These are phyloP conservation scores for Corinectria fuckeliana DNA, from an alignment of 2,329 filamentous ascomycete genomes.

Conservation along the genomic window DNA sequence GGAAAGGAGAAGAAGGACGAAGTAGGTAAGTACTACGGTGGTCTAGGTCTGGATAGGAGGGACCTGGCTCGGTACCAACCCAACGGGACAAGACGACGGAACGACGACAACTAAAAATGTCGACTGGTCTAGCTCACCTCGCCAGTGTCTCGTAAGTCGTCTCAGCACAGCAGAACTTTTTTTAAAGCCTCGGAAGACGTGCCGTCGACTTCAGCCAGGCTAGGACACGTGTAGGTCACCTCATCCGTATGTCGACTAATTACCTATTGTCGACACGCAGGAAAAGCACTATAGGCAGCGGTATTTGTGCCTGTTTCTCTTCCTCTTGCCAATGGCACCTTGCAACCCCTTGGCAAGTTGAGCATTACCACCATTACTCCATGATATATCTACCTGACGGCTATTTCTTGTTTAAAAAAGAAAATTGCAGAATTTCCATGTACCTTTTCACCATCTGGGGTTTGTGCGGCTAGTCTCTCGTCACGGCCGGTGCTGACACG, in stretches of 20 bases:
- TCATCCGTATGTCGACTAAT: background rate
- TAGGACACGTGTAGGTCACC: slow-evolving; percentile 20
- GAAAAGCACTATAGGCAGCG: too few relatives aligned
- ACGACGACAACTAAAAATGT: background rate
- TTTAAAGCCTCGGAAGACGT: background rate
- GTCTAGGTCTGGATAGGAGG: too few relatives aligned
- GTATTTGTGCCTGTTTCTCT: too few relatives aligned
- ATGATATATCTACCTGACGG: too few relatives aligned
- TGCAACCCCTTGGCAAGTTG: background rate
- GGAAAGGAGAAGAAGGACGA: slow-evolving; percentile 5
- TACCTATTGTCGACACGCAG: background rate
- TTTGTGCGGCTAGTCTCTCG: background rate
- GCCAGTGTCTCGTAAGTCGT: background rate
- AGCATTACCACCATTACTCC: too few relatives aligned
- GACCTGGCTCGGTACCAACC: too few relatives aligned
- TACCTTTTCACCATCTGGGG: background rate
- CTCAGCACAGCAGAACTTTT: slow-evolving; percentile 3
- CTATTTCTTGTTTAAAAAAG: too few relatives aligned
- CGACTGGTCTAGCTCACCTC: background rate
- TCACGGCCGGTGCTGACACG: background rate
- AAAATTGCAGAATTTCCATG: background rate
- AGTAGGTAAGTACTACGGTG: slow-evolving; percentile 16
- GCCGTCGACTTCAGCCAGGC: slow-evolving; percentile 5
- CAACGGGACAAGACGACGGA: background rate
- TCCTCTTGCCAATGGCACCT: background rate